Evolutionary conservation across 164 flowering plant genomes (phyloP).

Genomic region (Hamamelis virginiana): DNA sequence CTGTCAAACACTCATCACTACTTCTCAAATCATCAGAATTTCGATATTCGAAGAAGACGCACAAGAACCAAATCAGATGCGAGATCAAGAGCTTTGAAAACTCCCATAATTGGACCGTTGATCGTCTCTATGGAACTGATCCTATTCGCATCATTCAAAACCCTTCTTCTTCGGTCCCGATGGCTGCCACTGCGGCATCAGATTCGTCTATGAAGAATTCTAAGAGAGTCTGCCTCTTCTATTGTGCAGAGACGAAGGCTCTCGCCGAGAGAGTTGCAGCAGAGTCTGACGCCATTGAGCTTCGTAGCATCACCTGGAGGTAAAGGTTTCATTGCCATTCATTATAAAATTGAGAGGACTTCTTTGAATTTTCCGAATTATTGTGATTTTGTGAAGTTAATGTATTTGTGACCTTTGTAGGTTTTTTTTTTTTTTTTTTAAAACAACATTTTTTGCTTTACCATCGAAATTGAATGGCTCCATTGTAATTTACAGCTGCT

Average conservation of each 20-base stretch:
- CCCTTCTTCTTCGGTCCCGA: conserved; percentile 21
- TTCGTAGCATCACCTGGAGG: conserved; percentile 83
- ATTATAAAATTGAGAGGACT: background rate
- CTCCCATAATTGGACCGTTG: conserved; percentile 24
- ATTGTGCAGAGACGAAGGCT: conserved; percentile 67
- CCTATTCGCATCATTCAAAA: conserved; percentile 34
- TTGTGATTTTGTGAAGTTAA: too few relatives aligned
- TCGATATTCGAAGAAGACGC: background rate
- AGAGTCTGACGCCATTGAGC: conserved; percentile 76
- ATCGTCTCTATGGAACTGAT: too few relatives aligned
- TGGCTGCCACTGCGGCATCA: conserved; percentile 22
- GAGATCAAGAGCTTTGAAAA: conserved; percentile 27
- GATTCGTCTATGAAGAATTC: conserved; percentile 28
- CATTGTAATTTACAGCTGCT: too few relatives aligned
- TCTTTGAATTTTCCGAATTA: background rate
- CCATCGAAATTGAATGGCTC: too few relatives aligned
- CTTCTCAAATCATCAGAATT: background rate
- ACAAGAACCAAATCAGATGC: conserved; percentile 15
- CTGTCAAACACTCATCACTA: background rate
- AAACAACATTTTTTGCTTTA: too few relatives aligned
- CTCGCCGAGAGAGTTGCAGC: conserved; percentile 79
- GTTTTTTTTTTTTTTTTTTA: too few relatives aligned
- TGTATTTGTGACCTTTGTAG: too few relatives aligned
- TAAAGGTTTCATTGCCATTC: conserved; percentile 10
- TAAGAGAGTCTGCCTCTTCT: conserved; percentile 80